Evolutionary conservation across 1,284 basidiomycete genomes (phyloP).

Genomic region (Pulveroboletus sp.): DNA sequence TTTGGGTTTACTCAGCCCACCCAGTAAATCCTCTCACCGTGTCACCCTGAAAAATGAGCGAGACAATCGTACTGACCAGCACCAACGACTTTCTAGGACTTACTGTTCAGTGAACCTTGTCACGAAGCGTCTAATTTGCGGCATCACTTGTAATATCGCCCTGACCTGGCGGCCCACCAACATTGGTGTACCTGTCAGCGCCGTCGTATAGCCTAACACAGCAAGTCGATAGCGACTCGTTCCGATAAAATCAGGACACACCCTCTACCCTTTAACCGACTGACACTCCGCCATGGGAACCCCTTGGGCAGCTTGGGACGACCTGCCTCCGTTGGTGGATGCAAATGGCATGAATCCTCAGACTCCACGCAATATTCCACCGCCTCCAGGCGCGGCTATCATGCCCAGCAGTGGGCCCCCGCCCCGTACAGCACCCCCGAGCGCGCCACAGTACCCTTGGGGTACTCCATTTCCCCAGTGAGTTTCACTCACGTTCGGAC

Average conservation of each 20-base stretch:
- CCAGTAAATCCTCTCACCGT: slow-evolving; percentile 7
- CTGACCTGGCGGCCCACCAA: slow-evolving; percentile 1
- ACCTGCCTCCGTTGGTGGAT: slow-evolving; percentile 33
- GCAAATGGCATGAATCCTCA: slow-evolving; percentile 6
- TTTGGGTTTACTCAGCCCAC: slow-evolving; percentile 16
- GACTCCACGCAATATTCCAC: slow-evolving; percentile 23
- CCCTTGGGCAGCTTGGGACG: slow-evolving; percentile 24
- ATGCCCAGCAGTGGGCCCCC: slow-evolving; percentile 13
- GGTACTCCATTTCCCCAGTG: slow-evolving; percentile 21
- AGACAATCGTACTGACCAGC: neutral
- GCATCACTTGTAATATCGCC: neutral
- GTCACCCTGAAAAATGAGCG: neutral
- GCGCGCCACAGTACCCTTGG: slow-evolving; percentile 18
- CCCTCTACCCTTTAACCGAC: neutral
- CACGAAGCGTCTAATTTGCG: neutral
- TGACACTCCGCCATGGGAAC: slow-evolving; percentile 19
- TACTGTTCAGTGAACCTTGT: neutral
- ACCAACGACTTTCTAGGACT: neutral
- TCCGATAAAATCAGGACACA: slow-evolving; percentile 23
- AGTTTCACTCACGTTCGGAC: neutral
- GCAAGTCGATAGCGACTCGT: slow-evolving; percentile 19
- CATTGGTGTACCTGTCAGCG: neutral
- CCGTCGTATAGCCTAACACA: slow-evolving; percentile 23
- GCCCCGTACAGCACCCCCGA: slow-evolving; percentile 7
- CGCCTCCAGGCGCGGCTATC: slow-evolving; percentile 24